Evolutionary conservation across 805 yeast species (phyloP), one percentile per base, ranked within the genome.

Genomic region (Saturnispora kantuleensis): DNA sequence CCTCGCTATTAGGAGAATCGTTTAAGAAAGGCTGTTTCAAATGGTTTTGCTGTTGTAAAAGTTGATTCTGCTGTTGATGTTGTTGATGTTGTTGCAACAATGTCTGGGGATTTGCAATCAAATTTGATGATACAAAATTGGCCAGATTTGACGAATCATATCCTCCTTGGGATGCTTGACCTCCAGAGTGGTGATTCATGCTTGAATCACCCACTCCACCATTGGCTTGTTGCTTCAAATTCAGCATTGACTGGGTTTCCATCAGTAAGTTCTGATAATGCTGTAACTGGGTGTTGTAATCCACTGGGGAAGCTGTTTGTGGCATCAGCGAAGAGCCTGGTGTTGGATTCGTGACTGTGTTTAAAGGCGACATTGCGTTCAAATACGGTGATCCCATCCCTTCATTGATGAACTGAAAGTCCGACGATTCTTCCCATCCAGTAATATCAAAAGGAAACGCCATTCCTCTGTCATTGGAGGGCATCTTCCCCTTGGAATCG

Each of bases 251-350:
- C 35, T 57, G 62, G 4, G 63, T 54, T 32, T 62, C 66, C 50
- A 58, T 21, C 35, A 62, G 40, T 38, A 62, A 46, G 35, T 56
- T 58, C 29, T 61, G 65, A 39, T 62, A 62, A 38, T 60, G 67
- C 38, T 60, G 65, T 15, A 60, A 41, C 32, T 62, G 67, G n/a
- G 56, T 31, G 8, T 59, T 56, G 44, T 56, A 62, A 35, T 63
- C 65, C 5, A 36, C 52, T n/a, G 65, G 59, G 1, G 62, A 55
- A 6, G 56, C 50, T 2, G 53, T 7, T 17, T 18, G 21, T 12
- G 7, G 18, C 29, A 11, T 17, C 40, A n/a, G 6, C 17, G 11
- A 28, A 15, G 36, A 37, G 15, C 33, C 12, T 26, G 6, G 40
- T 4, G 15, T 17, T 29, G 32, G 17, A 21, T 31, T 42, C 7